phyloP scores from a whole-genome alignment of 2,329 filamentous ascomycete species.

The Diaporthe sp. region DNA sequence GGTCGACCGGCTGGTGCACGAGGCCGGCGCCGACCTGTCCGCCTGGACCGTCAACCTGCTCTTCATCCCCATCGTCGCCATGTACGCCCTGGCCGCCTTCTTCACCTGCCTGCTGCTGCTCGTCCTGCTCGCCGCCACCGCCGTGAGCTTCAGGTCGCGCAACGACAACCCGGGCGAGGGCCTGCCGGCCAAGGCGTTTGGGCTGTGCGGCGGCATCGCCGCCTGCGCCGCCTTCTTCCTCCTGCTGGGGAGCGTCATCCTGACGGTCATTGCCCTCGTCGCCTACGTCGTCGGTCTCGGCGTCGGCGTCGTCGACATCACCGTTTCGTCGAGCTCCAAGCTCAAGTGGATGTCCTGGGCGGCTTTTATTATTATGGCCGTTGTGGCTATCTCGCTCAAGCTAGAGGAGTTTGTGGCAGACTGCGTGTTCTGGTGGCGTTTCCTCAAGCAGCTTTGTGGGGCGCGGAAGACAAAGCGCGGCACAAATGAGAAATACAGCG shows the following conservation, averaged over 20 bases:
- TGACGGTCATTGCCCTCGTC: slow-evolving; percentile 34
- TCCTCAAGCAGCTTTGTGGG: slow-evolving; percentile 11
- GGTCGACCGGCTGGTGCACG: slow-evolving; percentile 36
- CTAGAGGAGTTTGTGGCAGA: slow-evolving; percentile 36
- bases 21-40: slow-evolving; percentile 33
- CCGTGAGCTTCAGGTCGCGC: background rate
- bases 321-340: slow-evolving; percentile 34
- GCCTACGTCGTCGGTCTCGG: slow-evolving; percentile 35
- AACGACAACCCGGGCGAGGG: background rate
- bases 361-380: slow-evolving; percentile 32
- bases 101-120: slow-evolving; percentile 36
- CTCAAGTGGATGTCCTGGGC: slow-evolving; percentile 42
- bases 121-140: slow-evolving; percentile 29
- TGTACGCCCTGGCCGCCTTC: slow-evolving; percentile 33
- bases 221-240: slow-evolving; percentile 37
- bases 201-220: slow-evolving; percentile 34
- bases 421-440: slow-evolving; percentile 28
- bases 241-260: slow-evolving; percentile 38
- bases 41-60: slow-evolving; percentile 37
- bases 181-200: slow-evolving; percentile 30
- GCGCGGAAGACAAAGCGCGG: slow-evolving; percentile 3
- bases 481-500: slow-evolving; percentile 1
- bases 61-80: slow-evolving; percentile 40
- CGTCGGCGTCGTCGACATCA: slow-evolving; percentile 35
- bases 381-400: slow-evolving; percentile 33